Evolutionary conservation across 2,329 filamentous ascomycete genomes (phyloP).

Genomic region (Pseudomassariella vexata): DNA sequence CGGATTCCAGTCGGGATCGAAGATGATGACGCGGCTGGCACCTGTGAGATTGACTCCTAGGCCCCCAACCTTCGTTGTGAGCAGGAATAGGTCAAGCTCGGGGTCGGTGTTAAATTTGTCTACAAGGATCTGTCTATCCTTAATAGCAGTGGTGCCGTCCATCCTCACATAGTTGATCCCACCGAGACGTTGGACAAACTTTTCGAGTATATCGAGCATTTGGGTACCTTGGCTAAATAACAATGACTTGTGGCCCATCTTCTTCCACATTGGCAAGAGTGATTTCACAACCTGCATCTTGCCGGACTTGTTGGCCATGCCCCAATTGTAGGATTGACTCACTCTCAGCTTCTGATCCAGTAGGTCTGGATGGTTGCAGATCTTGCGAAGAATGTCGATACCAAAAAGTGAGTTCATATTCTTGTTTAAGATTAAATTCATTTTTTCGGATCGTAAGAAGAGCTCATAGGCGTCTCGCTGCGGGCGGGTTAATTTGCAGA

Average conservation of each 20-base stretch:
- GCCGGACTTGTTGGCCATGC: conserved; percentile 71
- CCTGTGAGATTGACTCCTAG: conserved; percentile 92
- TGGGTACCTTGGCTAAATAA: conserved; percentile 90
- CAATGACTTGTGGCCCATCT: conserved; percentile 84
- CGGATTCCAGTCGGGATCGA: conserved; percentile 98
- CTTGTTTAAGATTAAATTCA: conserved; percentile 72
- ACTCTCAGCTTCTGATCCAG: conserved; percentile 52
- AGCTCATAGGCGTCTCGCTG: conserved; percentile 76
- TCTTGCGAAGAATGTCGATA: conserved; percentile 88
- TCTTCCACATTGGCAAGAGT: conserved; percentile 81
- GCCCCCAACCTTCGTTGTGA: conserved; percentile 94
- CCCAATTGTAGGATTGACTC: conserved; percentile 69
- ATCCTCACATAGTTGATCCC: conserved; percentile 77
- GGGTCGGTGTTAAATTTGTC: conserved; percentile 86
- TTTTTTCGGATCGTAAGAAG: conserved; percentile 78
- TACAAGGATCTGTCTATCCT: conserved; percentile 81
- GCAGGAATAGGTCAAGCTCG: conserved; percentile 76
- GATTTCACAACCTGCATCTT: conserved; percentile 95
- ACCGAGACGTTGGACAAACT: conserved; percentile 63
- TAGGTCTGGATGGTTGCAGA: conserved; percentile 95
- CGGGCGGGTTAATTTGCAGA: conserved; percentile 80
- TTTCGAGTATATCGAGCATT: conserved; percentile 92
- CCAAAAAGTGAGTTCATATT: conserved; percentile 79
- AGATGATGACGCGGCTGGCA: conserved; percentile 94
- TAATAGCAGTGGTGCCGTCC: conserved; percentile 89